Evolutionary conservation across 768 basidiomycete genomes (phyloP), one percentile per base, ranked within the genome.

Genomic region (Tremella mesenterica): DNA sequence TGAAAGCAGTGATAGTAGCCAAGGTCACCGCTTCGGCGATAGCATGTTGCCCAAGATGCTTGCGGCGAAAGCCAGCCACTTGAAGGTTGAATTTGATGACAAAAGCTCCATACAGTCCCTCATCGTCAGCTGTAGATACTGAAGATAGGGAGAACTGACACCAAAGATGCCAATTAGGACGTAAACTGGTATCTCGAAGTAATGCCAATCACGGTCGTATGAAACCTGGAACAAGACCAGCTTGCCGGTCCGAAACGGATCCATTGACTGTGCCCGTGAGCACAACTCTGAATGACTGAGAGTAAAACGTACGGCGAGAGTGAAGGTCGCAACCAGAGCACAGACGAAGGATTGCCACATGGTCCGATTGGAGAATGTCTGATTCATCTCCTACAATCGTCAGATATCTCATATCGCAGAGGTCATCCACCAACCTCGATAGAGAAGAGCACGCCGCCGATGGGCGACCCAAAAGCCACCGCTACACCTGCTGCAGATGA

Each of bases 331-430:
- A 44, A 97, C 85, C 44, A 99, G 78, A 29, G 95, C 95, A 72
- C 95, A 97, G 69, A 97, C 85, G 73, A 97, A 95, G 68, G 88
- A 92, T 65, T 85, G 79, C 93, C 93, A 97, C 90, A 97, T 95
- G 4, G 93, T 97, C 73, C 89, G 85, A 75, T 92, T 92, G 53
- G 86, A 93, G 73, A 96, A 97, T 33, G 82, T 85, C 71, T 90
- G 86, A 73, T 88, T 93, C 95, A 99, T 99, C 82, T 99, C 95
- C 88, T 92, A 64, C 18, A 12, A 26, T 45, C 14, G 28, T 20
- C 44, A 20, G 20, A 3, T 18, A 8, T 45, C 44, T 23, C 6
- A n/a, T 4, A 6, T 23, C 28, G 13, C 18, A 8, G 10, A 43
- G 18, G 16, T 43, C 9, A 20, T 4, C n/a, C n/a, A n/a, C 72